A percentile compares a stretch with the other conserved stretches of the same genome.
Conservation (phyloP, 805 yeast genomes). For the Hanseniaspora hatyaiensis region DNA sequence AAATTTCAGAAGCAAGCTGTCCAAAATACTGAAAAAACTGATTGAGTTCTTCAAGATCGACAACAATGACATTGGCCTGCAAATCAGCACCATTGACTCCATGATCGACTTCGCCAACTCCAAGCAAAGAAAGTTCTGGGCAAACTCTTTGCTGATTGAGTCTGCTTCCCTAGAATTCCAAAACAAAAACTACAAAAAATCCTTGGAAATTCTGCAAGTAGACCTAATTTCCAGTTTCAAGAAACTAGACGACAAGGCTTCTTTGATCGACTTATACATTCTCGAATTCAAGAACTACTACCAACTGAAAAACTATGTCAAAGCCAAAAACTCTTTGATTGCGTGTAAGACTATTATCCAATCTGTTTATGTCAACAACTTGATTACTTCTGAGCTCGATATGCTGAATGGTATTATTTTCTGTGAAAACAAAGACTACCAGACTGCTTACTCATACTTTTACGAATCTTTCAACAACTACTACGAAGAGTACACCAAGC, state of each 20-base stretch:
- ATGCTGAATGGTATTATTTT: slow-evolving; percentile 89
- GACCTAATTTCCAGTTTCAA: slow-evolving; percentile 73
- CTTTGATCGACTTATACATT: slow-evolving; percentile 88
- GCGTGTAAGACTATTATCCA: slow-evolving; percentile 97
- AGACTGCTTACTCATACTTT: slow-evolving; percentile 90
- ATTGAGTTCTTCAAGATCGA: slow-evolving; percentile 65
- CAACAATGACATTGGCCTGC: slow-evolving; percentile 52
- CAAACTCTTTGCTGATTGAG: slow-evolving; percentile 78
- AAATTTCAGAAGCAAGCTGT: slow-evolving; percentile 77
- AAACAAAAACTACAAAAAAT: slow-evolving; percentile 51
- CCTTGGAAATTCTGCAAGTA: slow-evolving; percentile 54
- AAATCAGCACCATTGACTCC: slow-evolving; percentile 61
- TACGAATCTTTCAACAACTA: slow-evolving; percentile 90
- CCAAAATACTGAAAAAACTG: slow-evolving; percentile 72
- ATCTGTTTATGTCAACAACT: slow-evolving; percentile 88
- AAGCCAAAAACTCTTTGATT: slow-evolving; percentile 82
- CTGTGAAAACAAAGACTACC: slow-evolving; percentile 93
- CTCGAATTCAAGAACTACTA: slow-evolving; percentile 84
- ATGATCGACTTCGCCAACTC: slow-evolving; percentile 77
- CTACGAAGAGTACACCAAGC: slow-evolving; percentile 31
- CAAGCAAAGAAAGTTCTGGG: slow-evolving; percentile 74
- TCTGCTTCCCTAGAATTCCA: slow-evolving; percentile 64
- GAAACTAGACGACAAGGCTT: slow-evolving; percentile 87
- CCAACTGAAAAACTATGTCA: slow-evolving; percentile 79
- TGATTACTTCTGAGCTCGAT: slow-evolving; percentile 86